Percentiles rank a stretch among this genome's conserved stretches.
Conservation (phyloP, 1,139 yeast species). For the Yamadazyma conglobata region DNA sequence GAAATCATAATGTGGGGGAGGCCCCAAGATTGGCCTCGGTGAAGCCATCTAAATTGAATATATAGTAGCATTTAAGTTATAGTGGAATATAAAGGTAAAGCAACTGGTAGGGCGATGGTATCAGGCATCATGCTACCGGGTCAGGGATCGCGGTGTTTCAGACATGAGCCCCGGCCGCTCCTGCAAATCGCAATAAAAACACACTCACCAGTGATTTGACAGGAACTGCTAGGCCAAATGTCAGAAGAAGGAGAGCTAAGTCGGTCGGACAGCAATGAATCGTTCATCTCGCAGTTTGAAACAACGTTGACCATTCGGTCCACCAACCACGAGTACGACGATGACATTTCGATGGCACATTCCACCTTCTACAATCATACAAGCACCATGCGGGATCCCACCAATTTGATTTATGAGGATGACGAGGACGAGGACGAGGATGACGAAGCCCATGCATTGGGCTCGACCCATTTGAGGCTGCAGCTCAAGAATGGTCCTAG, state of each 20-base stretch:
- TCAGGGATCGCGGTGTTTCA: too few species aligned
- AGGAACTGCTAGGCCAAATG: too few species aligned
- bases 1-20: slow-evolving; percentile 53
- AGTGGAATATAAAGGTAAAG: too few species aligned
- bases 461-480: background rate
- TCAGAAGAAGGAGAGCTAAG: slow-evolving; percentile 6
- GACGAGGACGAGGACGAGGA: slow-evolving; percentile 24
- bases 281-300: slow-evolving; percentile 46
- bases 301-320: slow-evolving; percentile 45
- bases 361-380: slow-evolving; percentile 34
- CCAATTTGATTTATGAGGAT: slow-evolving; percentile 30
- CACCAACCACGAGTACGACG: slow-evolving; percentile 34
- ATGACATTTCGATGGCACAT: slow-evolving; percentile 44
- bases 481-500: slow-evolving; percentile 20
- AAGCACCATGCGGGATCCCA: slow-evolving; percentile 29
- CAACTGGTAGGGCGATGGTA: too few species aligned
- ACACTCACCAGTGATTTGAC: slow-evolving; percentile 1
- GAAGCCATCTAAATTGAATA: slow-evolving; percentile 5
- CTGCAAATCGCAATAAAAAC: too few species aligned
- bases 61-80: too few species aligned
- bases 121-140: too few species aligned
- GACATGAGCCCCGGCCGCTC: too few species aligned
- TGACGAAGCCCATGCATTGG: slow-evolving; percentile 2
- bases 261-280: slow-evolving; percentile 37
- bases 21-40: slow-evolving; percentile 32